Evolutionary conservation across 2,329 filamentous ascomycete species (phyloP).

Genomic region (Cladosporium sp.): DNA sequence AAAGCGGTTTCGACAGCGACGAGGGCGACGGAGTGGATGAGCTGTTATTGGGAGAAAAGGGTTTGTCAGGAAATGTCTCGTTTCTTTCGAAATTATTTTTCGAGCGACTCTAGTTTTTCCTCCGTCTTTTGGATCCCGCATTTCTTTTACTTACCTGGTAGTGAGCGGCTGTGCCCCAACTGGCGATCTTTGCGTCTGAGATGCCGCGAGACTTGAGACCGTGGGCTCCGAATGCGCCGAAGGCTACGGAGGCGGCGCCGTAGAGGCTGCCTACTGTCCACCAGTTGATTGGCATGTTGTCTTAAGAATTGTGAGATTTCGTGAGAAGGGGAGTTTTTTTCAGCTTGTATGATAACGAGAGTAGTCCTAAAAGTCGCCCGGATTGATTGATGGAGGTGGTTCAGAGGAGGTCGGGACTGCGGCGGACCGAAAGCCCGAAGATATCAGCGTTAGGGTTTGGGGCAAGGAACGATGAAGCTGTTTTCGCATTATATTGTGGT

Average conservation of each 20-base stretch:
- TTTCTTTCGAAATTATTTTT: no score
- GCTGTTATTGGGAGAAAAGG: slow-evolving; percentile 41
- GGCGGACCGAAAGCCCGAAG: background rate
- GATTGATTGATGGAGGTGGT: background rate
- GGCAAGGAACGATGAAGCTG: background rate
- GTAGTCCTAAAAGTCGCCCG: no score
- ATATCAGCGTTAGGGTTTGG: background rate
- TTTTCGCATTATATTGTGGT: background rate
- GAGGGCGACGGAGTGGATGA: slow-evolving; percentile 62
- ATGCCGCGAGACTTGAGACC: slow-evolving; percentile 62
- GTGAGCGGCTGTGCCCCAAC: slow-evolving; percentile 65
- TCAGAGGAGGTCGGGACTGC: background rate
- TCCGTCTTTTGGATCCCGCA: no score
- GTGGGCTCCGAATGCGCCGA: slow-evolving; percentile 69
- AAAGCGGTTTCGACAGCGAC: slow-evolving; percentile 56
- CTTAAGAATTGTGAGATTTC: background rate
- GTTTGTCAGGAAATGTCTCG: background rate
- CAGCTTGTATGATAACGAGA: background rate
- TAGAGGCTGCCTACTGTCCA: slow-evolving; percentile 64
- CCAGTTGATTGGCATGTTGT: slow-evolving; percentile 39
- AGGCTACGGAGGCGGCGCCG: slow-evolving; percentile 60
- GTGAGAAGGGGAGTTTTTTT: background rate
- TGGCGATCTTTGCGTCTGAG: slow-evolving; percentile 60
- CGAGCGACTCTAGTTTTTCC: no score
- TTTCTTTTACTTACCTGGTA: slow-evolving; percentile 58